Evolutionary conservation across 2,329 filamentous ascomycete species (phyloP).

Genomic region (Venturia asperata): DNA sequence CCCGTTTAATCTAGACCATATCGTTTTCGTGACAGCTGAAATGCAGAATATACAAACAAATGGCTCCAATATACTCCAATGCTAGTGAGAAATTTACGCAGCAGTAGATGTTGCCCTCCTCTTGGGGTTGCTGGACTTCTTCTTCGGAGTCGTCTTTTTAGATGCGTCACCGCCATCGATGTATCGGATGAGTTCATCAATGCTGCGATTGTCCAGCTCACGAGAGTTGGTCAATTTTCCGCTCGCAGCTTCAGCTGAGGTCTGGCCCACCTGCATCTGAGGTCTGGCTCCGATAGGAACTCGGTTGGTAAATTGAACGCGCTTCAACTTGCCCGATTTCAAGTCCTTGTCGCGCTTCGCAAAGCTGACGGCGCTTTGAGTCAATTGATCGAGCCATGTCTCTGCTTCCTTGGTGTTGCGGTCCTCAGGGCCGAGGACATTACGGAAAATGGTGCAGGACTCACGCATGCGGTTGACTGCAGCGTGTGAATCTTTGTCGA

Average conservation of each 20-base stretch:
- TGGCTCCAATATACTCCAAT: neutral
- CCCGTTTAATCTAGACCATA: neutral
- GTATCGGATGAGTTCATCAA: conserved; percentile 89
- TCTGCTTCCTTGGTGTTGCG: conserved; percentile 98
- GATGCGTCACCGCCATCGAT: conserved; percentile 64
- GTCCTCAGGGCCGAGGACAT: conserved; percentile 78
- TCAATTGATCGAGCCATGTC: conserved; percentile 92
- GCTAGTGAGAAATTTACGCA: neutral
- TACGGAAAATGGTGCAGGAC: conserved; percentile 91
- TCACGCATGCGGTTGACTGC: conserved; percentile 93
- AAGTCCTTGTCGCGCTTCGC: conserved; percentile 84
- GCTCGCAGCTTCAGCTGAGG: conserved; percentile 18
- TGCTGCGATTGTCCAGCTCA: conserved; percentile 66
- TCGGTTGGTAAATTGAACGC: conserved; percentile 55
- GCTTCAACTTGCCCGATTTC: conserved; percentile 53
- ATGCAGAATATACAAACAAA: conserved; percentile 9
- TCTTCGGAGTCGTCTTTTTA: conserved; percentile 24
- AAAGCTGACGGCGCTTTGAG: conserved; percentile 87
- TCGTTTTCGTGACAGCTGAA: neutral
- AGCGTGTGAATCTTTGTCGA: conserved; percentile 91
- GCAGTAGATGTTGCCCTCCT: conserved; percentile 13
- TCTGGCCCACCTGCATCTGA: conserved; percentile 31
- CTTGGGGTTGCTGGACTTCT: conserved; percentile 17
- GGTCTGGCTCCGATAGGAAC: conserved; percentile 22
- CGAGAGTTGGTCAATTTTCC: conserved; percentile 38